Evolutionary conservation across 371 early-diverging fungal species (phyloP), one percentile per base, ranked within the genome.

Genomic region (Rhizomucor pusillus): DNA sequence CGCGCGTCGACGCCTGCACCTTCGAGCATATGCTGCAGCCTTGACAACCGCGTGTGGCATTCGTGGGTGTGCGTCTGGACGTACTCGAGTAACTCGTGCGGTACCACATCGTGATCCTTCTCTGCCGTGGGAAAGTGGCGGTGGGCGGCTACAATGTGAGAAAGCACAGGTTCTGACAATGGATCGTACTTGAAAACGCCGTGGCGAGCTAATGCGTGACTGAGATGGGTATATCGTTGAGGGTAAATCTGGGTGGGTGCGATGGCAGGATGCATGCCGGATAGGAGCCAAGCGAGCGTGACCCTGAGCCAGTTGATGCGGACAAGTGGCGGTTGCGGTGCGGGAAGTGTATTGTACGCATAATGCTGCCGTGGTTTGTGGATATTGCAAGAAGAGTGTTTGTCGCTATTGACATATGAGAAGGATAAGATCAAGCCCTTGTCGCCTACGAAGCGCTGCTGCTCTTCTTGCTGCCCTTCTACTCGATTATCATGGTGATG

Each of bases 21-120:
- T 52, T 73, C 77, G 3, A 77, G 39, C 71, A 73, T 63, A 39
- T 65, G 71, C 18, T 73, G 67, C 3, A 77, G 49, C 16, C 65
- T 57, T 25, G 73, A 66, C 14, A 73, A 47, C 9, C 69, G 62
- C 6, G 73, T 71, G 34, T 67, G 71, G 29, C 66, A 73, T 56
- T 77, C 73, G 41, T 77, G 71, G 1, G 71, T 71, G 43, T 73
- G 73, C 19, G 60, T 59, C 24, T 73, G 65, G 25, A 71, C 56
- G 54, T 67, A 77, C 9, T 52, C 57, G 3, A 71, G 36, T 33
- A 77, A 47, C 0, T 36, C 49, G 12, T 47, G 40, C n/a, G 72
- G 62, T 0, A 54, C 24, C 1, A 34, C 1, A 19, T 41, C 5
- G 7, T 57, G 13, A 9, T 54, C 53, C 14, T 55, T 46, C 16